These are phyloP conservation scores for Trichosporon sp. DNA, from an alignment of 1,284 basidiomycete species.

Conservation along the genomic window DNA sequence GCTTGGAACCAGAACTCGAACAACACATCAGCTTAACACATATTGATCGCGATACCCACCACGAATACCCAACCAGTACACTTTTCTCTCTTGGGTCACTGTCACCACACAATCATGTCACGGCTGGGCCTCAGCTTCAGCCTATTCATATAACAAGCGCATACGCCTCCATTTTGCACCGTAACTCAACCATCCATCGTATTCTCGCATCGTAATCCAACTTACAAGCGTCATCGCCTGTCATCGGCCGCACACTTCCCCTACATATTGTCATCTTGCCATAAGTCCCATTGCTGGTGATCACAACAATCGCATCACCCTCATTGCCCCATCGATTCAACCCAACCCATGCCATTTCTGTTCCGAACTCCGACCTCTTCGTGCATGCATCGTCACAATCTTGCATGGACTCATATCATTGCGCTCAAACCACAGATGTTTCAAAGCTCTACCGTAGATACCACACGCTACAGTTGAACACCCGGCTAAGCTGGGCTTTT, in stretches of 20 bases:
- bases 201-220: constrained; percentile 4
- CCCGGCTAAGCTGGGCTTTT: neutral
- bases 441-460: neutral
- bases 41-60: constrained; percentile 1
- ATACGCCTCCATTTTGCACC: constrained; percentile 6
- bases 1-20: constrained; percentile 27
- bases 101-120: constrained; percentile 5
- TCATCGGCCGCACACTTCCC: neutral
- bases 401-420: neutral
- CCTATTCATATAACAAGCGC: constrained; percentile 7
- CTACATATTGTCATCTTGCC: constrained; percentile 4
- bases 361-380: neutral
- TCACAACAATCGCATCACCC: constrained; percentile 4
- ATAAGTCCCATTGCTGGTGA: neutral
- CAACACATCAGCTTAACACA: constrained; percentile 8
- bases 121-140: constrained; percentile 1
- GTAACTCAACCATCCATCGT: constrained; percentile 1
- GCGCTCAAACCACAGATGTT: neutral
- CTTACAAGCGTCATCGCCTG: constrained; percentile 6
- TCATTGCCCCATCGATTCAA: constrained; percentile 6
- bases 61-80: neutral
- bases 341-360: neutral
- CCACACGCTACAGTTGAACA: neutral
- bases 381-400: neutral
- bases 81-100: constrained; percentile 1